phyloP scores from a whole-genome alignment of 2,329 filamentous ascomycete species.

The Colletotrichum gloeosporioides region DNA sequence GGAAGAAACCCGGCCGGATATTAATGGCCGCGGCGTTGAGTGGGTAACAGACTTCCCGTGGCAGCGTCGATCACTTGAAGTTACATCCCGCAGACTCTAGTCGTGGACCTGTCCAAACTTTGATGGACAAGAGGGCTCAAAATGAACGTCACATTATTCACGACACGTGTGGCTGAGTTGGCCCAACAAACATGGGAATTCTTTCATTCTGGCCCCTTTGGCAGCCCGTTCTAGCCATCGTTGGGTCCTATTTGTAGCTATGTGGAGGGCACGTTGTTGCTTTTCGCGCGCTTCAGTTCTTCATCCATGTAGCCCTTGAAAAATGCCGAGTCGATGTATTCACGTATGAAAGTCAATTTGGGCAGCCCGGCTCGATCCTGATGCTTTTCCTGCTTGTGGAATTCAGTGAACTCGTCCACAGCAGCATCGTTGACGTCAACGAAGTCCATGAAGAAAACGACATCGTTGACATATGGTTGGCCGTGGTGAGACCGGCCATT shows the following conservation, averaged over 20 bases:
- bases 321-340: not conserved
- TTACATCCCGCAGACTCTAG: not conserved
- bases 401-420: not conserved
- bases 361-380: not conserved
- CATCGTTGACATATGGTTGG: not conserved
- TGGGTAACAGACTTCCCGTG: not conserved
- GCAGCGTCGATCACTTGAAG: not conserved
- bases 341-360: not conserved
- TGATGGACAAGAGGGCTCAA: not conserved
- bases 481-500: not conserved
- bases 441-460: not conserved
- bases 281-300: not conserved
- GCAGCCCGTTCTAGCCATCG: not conserved
- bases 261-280: not conserved
- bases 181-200: not conserved
- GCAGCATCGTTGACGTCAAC: not conserved
- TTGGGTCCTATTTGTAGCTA: not conserved
- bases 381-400: not conserved
- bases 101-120: not conserved
- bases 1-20: not conserved
- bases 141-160: not conserved
- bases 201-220: not conserved
- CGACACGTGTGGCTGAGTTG: not conserved
- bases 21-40: not conserved
- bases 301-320: not conserved